phyloP scores from a whole-genome alignment of 129 eudicot species.

The Lactuca saligna region DNA sequence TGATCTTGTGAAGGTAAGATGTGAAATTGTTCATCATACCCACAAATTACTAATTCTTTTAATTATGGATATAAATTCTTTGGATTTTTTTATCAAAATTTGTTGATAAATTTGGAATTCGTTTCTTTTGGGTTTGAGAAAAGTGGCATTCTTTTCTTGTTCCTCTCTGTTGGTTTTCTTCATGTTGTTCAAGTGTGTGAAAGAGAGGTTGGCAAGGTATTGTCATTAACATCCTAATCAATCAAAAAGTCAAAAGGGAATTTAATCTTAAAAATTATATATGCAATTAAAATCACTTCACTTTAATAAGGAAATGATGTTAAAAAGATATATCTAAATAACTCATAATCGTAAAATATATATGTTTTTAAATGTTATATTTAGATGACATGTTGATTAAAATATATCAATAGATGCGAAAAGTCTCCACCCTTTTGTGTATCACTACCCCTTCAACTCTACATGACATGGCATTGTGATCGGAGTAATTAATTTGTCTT shows the following conservation, averaged over 20 bases:
- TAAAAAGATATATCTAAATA: too few relatives aligned
- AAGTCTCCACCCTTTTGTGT: neutral
- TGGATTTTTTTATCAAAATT: conserved; percentile 20
- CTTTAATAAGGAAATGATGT: neutral
- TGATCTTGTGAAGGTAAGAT: conserved; percentile 29
- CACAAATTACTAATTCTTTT: conserved; percentile 24
- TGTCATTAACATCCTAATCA: conserved; percentile 37
- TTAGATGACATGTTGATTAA: neutral
- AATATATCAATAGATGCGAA: too few relatives aligned
- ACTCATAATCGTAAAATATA: neutral
- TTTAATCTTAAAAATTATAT: conserved; percentile 21
- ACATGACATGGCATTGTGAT: neutral
- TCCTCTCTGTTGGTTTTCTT: conserved; percentile 31
- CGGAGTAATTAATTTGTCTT: neutral
- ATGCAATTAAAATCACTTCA: conserved; percentile 15
- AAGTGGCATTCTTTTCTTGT: conserved; percentile 56
- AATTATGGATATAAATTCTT: conserved; percentile 28
- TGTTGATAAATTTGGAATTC: conserved; percentile 15
- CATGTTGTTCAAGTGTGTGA: conserved; percentile 33
- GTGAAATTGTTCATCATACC: conserved; percentile 31
- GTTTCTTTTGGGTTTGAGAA: conserved; percentile 28
- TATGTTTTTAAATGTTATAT: too few relatives aligned
- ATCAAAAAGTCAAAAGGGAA: conserved; percentile 37
- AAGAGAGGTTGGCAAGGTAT: conserved; percentile 42
- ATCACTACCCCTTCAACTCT: neutral